Evolutionary conservation across 768 basidiomycete species (phyloP), one percentile per base, ranked within the genome.

Genomic region (Agaricus subrufescens): DNA sequence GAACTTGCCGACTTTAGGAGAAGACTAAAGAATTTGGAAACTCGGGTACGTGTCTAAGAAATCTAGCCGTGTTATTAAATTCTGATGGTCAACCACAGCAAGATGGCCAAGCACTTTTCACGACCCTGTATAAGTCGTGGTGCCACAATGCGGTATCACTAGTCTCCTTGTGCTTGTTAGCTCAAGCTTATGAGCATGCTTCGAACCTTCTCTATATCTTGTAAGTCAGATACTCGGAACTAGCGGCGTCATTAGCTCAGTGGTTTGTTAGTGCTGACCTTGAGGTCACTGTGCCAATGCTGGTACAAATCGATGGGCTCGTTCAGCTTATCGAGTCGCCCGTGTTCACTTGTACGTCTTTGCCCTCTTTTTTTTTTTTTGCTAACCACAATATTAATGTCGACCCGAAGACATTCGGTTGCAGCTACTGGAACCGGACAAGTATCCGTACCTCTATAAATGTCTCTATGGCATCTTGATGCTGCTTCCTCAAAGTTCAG

Each of bases 141-240:
- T 98, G 94, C 67, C 97, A 99, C 63, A 98, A 98, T 65, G 91
- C 96, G 1, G 95, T 98, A 43, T 89, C 97, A 0, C 94, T 94
- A 1, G 97, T 99, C 67, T 94, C 97, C 1, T 79, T 99, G 5
- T 99, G 97, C 69, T 78, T 99, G 29, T 78, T 99, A 26, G 97
- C 97, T 4, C 97, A 99, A 68, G 96, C 97, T 2, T 99, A 99
- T 62, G 97, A 99, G 68, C 97, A 99, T 70, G 97, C 96, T 1
- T 96, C 94, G 23, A 98, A 95, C 68, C 79, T 99, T 3, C 77
- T 99, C 15, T 87, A 92, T 59, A 98, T 97, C 58, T 98, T 99
- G 96, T 94, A 67, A 58, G 69, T 19, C 66, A 23, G 25, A 25
- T 34, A 52, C 50, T 29, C 19, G 11, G 3, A 11, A 26, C 48